Conservation (phyloP, 306 rosid genomes). For the Vachellia collinsii region DNA sequence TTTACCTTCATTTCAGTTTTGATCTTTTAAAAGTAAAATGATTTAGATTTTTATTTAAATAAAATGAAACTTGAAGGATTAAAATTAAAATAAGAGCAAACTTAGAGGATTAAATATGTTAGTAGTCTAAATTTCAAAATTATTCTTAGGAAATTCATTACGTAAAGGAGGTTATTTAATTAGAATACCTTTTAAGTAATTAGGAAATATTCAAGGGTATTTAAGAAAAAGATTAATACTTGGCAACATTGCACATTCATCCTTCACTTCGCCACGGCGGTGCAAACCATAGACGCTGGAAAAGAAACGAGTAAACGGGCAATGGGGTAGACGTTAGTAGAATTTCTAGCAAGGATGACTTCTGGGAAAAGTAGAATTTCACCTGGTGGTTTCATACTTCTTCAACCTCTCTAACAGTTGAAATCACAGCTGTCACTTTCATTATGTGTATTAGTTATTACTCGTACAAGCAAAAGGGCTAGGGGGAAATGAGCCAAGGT, state of each 20-base stretch:
- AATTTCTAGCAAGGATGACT: not conserved
- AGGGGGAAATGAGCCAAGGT: slow-evolving; percentile 42
- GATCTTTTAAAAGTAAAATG: too few species aligned
- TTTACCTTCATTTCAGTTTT: too few species aligned
- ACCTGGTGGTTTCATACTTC: slow-evolving; percentile 42
- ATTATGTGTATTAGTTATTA: slow-evolving; percentile 28
- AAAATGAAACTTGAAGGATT: too few species aligned
- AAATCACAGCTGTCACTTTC: slow-evolving; percentile 16
- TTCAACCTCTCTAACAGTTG: slow-evolving; percentile 15
- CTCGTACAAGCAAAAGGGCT: slow-evolving; percentile 35
- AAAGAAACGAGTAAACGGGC: too few species aligned
- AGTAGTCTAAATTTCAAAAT: not conserved
- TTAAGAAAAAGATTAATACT: not conserved
- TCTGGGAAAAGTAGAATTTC: slow-evolving; percentile 20
- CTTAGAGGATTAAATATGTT: too few species aligned
- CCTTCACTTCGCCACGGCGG: too few species aligned
- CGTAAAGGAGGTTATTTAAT: not conserved
- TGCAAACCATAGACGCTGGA: too few species aligned
- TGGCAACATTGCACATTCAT: too few species aligned
- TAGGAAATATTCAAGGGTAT: not conserved
- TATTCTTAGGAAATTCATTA: not conserved
- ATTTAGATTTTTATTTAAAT: too few species aligned
- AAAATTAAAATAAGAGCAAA: too few species aligned
- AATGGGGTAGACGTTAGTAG: too few species aligned
- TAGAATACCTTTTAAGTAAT: not conserved